phyloP scores from a whole-genome alignment of 78 protist species.

The Anaeramoeba flamelloides region DNA sequence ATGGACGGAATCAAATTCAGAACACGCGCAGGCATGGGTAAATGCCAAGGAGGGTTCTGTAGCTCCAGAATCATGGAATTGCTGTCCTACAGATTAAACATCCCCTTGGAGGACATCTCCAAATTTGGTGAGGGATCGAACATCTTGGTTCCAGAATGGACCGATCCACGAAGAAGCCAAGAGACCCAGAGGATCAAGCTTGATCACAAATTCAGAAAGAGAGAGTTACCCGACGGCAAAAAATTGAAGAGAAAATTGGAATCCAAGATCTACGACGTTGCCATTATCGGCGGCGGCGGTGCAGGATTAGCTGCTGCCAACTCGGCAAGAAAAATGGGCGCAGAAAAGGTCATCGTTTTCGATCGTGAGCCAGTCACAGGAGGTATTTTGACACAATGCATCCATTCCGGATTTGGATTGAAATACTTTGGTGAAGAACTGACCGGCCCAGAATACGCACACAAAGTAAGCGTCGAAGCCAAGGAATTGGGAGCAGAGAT shows the following conservation, averaged over 20 bases:
- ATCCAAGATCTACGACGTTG: not conserved
- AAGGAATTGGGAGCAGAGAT: not conserved
- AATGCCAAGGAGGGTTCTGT: slow-evolving; percentile 1
- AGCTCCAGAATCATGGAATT: not conserved
- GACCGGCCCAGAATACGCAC: not conserved
- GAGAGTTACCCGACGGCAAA: not conserved
- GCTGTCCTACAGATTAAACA: not conserved
- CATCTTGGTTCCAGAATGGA: not conserved
- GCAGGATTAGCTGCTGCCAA: not conserved
- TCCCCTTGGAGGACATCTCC: not conserved
- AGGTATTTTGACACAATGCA: not conserved
- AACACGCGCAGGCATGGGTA: not conserved
- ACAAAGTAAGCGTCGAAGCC: not conserved
- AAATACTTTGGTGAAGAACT: not conserved
- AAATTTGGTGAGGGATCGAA: not conserved
- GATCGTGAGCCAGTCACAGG: not conserved
- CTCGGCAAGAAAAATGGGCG: not conserved
- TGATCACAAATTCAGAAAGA: not conserved
- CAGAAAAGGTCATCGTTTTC: not conserved
- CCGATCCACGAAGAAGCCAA: not conserved
- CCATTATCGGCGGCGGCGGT: not conserved
- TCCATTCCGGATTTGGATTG: slow-evolving; percentile 1
- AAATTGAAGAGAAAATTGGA: no score
- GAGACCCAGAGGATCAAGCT: not conserved
- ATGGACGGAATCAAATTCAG: not conserved